A percentile compares a stretch with the other conserved stretches of the same genome.
Conservation (phyloP, 257 asterid genomes). For the Lycium ferocissimum region DNA sequence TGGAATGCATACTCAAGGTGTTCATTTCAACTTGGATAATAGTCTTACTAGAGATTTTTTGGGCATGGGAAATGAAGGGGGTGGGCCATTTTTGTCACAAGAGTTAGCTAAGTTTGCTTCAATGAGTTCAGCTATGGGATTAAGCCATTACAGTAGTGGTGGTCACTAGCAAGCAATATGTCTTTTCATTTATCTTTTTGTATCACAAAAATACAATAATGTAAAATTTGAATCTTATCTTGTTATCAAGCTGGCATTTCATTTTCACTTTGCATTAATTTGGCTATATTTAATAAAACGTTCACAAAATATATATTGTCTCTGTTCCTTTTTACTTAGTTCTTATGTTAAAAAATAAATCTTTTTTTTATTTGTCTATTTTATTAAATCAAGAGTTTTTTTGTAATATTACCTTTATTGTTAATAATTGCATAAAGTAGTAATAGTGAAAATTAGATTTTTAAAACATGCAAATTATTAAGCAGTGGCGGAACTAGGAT, state of each 20-base stretch:
- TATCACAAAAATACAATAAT: slow-evolving; percentile 46
- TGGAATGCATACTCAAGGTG: slow-evolving; percentile 32
- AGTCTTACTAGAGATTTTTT: slow-evolving; percentile 86
- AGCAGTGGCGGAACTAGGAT: too few species aligned
- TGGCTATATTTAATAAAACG: not conserved
- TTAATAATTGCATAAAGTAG: too few species aligned
- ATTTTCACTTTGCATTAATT: not conserved
- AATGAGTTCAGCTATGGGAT: slow-evolving; percentile 79
- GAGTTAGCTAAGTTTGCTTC: slow-evolving; percentile 80
- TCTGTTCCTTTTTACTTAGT: too few species aligned
- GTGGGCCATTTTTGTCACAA: slow-evolving; percentile 63
- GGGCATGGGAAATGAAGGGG: slow-evolving; percentile 74
- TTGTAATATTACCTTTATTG: too few species aligned
- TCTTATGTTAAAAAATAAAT: too few species aligned
- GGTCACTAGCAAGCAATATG: slow-evolving; percentile 46
- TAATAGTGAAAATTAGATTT: too few species aligned
- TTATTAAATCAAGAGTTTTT: too few species aligned
- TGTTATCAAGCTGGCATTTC: slow-evolving; percentile 30
- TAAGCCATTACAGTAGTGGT: slow-evolving; percentile 63
- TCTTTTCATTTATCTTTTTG: slow-evolving; percentile 9
- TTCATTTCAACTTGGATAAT: slow-evolving; percentile 41
- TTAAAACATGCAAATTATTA: too few species aligned
- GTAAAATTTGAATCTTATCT: slow-evolving; percentile 38
- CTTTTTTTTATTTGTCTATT: too few species aligned
- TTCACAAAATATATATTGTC: too few species aligned